Base-by-base conservation (phyloP, 2,329 filamentous ascomycete genomes). In the Beauveria sp. region DNA sequence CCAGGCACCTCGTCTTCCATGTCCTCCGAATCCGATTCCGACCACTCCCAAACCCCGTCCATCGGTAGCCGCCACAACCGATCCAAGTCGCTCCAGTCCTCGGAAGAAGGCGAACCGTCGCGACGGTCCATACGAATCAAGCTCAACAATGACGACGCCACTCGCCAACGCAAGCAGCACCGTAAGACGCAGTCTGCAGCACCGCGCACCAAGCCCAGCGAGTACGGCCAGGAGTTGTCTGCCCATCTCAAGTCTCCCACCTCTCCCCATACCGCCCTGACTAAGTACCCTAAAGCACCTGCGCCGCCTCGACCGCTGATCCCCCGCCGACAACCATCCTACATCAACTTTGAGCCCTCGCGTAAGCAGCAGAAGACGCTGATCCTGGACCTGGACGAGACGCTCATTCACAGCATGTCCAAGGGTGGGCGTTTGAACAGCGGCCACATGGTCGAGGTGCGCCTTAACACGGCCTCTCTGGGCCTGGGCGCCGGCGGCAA, bases 361-460 rank as follows among this genome's bases (percentile, higher is more conserved):
- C 68, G 74, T 66, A 78, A 84, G 51, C 86, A 88, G 63, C 89
- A 94, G 70, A 99, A 99, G 80, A 99, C 94, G 0, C 77, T 99
- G 63, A 92, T 99, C 65, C 81, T 99, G 57, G 94, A 99, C 72
- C 84, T 99, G 20, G 94, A 99, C 74, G 94, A 99, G 76, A 99
- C 94, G 0, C 78, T 99, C 66, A 99, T 99, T 67, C 94, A 99
- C 80, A 97, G 92, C 74, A 92, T 97, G 83, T 92, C 93, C 63
- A 97, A 97, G 73, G 94, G 94, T 34, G 92, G 93, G 58, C 85
- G 93, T 62, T 96, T 96, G 88, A 93, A 91, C 68, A 93, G 91
- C 22, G 94, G 94, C 20, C 94, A 99, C 76, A 99, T 99, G 94
- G 92, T 99, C 57, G 94, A 99, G 77, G 94, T 99, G 65, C 92